A percentile compares a stretch with the other conserved stretches of the same genome.
These are phyloP conservation scores for Albatrellus sp. DNA, from an alignment of 1,284 basidiomycete genomes.

Conservation along the genomic window DNA sequence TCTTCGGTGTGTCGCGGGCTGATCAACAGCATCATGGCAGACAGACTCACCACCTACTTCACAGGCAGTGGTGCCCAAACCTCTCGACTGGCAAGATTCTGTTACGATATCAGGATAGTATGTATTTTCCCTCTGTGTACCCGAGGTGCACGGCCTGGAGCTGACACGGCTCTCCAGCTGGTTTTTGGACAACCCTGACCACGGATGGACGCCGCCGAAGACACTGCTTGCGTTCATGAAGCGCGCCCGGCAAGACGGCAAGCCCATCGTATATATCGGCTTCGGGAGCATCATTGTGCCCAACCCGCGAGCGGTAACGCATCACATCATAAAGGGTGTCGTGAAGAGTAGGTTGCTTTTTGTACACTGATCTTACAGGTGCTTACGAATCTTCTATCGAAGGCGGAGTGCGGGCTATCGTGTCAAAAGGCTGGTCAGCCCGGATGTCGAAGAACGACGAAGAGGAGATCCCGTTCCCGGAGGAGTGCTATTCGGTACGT, in stretches of 20 bases:
- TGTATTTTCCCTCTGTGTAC: constrained; percentile 11
- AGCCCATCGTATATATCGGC: constrained; percentile 67
- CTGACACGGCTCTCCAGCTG: constrained; percentile 26
- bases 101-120: constrained; percentile 52
- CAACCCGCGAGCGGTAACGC: constrained; percentile 50
- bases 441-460: constrained; percentile 28
- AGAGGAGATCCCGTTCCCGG: constrained; percentile 28
- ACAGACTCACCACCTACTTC: background rate
- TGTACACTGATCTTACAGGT: background rate
- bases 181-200: constrained; percentile 55
- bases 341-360: constrained; percentile 31
- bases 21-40: background rate
- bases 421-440: constrained; percentile 70
- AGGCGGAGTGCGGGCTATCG: constrained; percentile 58
- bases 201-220: constrained; percentile 43
- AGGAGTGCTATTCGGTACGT: constrained; percentile 28
- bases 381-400: constrained; percentile 10
- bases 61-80: constrained; percentile 54
- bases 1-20: constrained; percentile 16
- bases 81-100: constrained; percentile 67
- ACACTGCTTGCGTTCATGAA: constrained; percentile 42
- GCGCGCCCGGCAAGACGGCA: constrained; percentile 42
- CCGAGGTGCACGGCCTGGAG: background rate
- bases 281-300: constrained; percentile 68
- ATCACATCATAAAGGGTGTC: constrained; percentile 55